Evolutionary conservation across 805 yeast genomes (phyloP), one percentile per base, ranked within the genome.

Genomic region (Starmerella ratchasimensis): DNA sequence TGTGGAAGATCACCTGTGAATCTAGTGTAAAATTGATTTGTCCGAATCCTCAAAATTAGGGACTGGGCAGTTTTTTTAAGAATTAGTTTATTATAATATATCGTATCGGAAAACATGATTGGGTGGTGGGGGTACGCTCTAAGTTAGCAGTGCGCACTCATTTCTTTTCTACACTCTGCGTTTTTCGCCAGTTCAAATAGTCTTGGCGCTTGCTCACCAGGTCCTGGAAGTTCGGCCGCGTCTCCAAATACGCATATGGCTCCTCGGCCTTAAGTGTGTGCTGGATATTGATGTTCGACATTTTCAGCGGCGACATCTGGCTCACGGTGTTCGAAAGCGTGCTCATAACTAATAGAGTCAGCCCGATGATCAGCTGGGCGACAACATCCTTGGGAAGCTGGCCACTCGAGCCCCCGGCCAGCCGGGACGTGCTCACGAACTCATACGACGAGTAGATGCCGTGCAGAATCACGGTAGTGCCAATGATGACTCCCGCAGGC

Each of bases 181-280:
- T 13, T 22, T 22, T 32, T 28, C 39, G 36, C 59, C 59, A 57
- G 7, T 43, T 43, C 8, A 43, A 41, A 49, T 60, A 72, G 42
- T 67, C 68, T 31, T 52, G 43, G 45, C 83, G 60, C 52, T 64
- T 67, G 11, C 53, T 43, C 1, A 43, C 43, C 7, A 75, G 56
- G 48, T 76, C 72, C 31, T 74, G 57, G 47, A 71, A 76, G 5
- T 62, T 66, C 3, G 70, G 60, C 38, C 77, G 58, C 20, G 68
- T 62, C 36, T 72, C 72, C 29, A 72, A 56, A 10, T 57, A 53
- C 33, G 65, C 70, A 47, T 59, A 72, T 15, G 68, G 69, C 19
- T 56, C 56, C 15, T 52, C 51, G n/a, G 76, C 79, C 20, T 66
- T 50, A 23, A 57, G 52, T 43, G 76, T 74, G 20, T 62, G 56